A percentile compares a stretch with the other conserved stretches of the same genome.
These are phyloP conservation scores for Hanseniaspora uvarum DNA, from an alignment of 1,139 yeast species.

Conservation along the genomic window DNA sequence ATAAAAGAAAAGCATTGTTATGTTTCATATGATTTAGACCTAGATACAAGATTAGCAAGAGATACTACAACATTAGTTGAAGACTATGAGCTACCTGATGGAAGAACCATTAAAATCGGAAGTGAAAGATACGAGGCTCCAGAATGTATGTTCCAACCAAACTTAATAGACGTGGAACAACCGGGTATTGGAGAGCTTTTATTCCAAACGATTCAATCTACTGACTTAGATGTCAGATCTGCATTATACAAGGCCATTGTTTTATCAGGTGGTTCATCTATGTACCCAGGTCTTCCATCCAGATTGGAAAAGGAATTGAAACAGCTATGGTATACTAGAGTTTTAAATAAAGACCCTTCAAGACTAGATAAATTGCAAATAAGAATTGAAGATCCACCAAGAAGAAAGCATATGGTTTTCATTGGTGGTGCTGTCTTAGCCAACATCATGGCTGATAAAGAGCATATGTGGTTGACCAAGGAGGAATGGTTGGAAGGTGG, in stretches of 20 bases:
- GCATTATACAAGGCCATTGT: conserved; percentile 86
- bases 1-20: conserved; percentile 93
- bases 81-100: conserved; percentile 89
- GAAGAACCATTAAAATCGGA: conserved; percentile 86
- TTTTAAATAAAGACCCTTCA: conserved; percentile 75
- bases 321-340: conserved; percentile 88
- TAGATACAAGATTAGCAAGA: conserved; percentile 76
- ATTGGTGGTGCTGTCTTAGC: conserved; percentile 98
- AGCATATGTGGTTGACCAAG: conserved; percentile 93
- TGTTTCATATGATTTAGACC: conserved; percentile 84
- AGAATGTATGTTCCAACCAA: conserved; percentile 94
- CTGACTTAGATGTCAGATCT: conserved; percentile 87
- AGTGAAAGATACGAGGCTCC: conserved; percentile 97
- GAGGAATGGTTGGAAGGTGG: conserved; percentile 99
- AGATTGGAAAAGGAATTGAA: conserved; percentile 90
- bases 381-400: conserved; percentile 95
- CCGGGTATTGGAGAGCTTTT: conserved; percentile 92
- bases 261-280: conserved; percentile 91
- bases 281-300: conserved; percentile 98
- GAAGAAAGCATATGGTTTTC: conserved; percentile 98
- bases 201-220: conserved; percentile 85
- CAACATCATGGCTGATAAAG: conserved; percentile 95
- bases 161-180: conserved; percentile 91
- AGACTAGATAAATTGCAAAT: conserved; percentile 88
- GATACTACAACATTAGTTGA: conserved; percentile 93